These are phyloP conservation scores for Rugonectria rugulosa DNA, from an alignment of 2,329 filamentous ascomycete genomes.

Conservation along the genomic window DNA sequence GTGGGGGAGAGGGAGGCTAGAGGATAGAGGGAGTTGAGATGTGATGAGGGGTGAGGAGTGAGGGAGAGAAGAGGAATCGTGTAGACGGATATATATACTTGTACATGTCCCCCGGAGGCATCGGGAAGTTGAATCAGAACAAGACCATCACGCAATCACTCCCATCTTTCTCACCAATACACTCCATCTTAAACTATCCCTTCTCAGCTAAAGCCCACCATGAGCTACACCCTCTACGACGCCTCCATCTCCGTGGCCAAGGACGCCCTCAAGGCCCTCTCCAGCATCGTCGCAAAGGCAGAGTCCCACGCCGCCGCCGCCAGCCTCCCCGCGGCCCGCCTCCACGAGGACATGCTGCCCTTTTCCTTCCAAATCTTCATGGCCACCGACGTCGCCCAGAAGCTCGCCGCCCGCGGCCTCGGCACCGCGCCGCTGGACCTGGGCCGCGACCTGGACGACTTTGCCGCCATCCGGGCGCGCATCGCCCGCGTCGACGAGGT, in stretches of 20 bases:
- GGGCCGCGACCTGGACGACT: conserved; percentile 41
- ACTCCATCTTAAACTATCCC: conserved; percentile 3
- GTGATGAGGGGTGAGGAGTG: too few relatives aligned
- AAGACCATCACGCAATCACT: conserved; percentile 30
- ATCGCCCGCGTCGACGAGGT: conserved; percentile 42
- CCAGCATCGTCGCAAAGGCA: conserved; percentile 47
- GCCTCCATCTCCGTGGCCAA: conserved; percentile 43
- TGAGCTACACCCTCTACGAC: conserved; percentile 54
- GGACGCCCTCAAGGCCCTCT: conserved; percentile 43
- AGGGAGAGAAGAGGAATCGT: neutral
- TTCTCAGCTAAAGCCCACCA: conserved; percentile 33
- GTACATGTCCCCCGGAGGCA: conserved; percentile 2
- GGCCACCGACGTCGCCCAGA: conserved; percentile 40
- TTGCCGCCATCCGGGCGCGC: conserved; percentile 45
- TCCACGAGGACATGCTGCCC: conserved; percentile 53
- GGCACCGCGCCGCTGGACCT: conserved; percentile 40
- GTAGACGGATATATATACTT: conserved; percentile 30
- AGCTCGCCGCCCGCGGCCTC: conserved; percentile 44
- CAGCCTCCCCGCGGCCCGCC: conserved; percentile 42
- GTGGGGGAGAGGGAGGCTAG: too few relatives aligned
- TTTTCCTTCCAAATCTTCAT: conserved; percentile 51
- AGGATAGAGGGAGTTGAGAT: too few relatives aligned
- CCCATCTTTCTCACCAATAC: conserved; percentile 15
- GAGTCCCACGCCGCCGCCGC: conserved; percentile 43
- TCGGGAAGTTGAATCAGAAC: conserved; percentile 6